These are phyloP conservation scores for Ophiocordyceps camponoti-saundersi DNA, from an alignment of 2,329 filamentous ascomycete genomes.

Conservation along the genomic window DNA sequence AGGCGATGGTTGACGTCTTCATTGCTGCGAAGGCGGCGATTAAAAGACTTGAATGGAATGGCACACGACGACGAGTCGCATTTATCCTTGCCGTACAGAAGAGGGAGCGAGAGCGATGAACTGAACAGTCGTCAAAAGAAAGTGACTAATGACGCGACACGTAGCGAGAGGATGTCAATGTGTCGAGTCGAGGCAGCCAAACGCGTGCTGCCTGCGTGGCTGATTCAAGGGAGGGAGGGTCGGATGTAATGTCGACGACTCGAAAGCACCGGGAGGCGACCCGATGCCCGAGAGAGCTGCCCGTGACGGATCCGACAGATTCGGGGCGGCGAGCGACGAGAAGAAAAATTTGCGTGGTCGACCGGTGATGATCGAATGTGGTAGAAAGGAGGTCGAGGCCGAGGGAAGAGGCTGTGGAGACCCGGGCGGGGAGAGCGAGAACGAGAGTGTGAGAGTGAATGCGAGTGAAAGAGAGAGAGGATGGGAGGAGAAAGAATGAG, in stretches of 20 bases:
- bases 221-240: not conserved
- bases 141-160: not conserved
- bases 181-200: not conserved
- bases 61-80: not conserved
- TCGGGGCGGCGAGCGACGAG: not conserved
- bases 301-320: not conserved
- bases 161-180: not conserved
- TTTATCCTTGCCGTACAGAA: not conserved
- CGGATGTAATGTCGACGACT: not conserved
- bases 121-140: not conserved
- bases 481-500: conserved; percentile 16
- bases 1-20: conserved; percentile 13
- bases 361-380: not conserved
- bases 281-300: not conserved
- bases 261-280: not conserved
- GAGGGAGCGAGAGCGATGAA: not conserved
- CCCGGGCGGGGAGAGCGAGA: not conserved
- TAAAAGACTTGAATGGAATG: not conserved
- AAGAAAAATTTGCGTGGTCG: not conserved
- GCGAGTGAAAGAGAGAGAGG: not conserved
- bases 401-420: not conserved
- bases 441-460: not conserved
- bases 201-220: not conserved
- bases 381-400: not conserved
- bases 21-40: conserved; percentile 6